These are phyloP conservation scores for Neurospora crassa DNA, from an alignment of 2,329 filamentous ascomycete species.

Conservation along the genomic window DNA sequence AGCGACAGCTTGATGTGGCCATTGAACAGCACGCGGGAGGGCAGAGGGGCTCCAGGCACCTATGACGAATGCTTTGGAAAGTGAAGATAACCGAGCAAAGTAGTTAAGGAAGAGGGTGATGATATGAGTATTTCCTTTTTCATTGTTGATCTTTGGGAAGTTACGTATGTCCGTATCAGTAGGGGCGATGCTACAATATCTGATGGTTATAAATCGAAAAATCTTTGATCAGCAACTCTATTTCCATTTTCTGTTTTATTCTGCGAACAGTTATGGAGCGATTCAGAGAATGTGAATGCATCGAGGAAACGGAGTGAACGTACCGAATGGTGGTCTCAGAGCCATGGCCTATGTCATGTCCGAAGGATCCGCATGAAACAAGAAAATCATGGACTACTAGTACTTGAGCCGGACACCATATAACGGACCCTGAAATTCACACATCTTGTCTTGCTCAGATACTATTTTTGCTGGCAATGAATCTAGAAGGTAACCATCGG, in stretches of 20 bases:
- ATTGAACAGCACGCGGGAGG: constrained; percentile 33
- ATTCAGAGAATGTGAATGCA: background rate
- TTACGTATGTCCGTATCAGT: background rate
- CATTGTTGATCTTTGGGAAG: background rate
- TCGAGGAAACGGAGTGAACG: background rate
- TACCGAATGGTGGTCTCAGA: background rate
- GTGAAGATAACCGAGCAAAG: background rate
- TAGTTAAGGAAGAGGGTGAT: constrained; percentile 6
- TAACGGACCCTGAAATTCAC: background rate
- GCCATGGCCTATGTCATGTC: too few relatives aligned
- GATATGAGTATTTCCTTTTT: background rate
- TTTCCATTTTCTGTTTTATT: background rate
- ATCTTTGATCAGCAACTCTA: background rate
- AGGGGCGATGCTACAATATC: background rate
- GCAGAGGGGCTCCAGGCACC: constrained; percentile 10
- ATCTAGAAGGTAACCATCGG: background rate
- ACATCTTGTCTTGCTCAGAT: background rate
- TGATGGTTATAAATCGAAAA: background rate
- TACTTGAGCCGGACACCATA: background rate
- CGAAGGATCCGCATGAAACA: background rate
- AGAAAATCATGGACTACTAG: background rate
- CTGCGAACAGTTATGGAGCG: background rate
- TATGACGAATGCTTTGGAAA: background rate
- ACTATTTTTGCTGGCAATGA: background rate
- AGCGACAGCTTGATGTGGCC: constrained; percentile 45